Base-by-base conservation (phyloP, 768 basidiomycete species). In the Hygrocybe punicea region DNA sequence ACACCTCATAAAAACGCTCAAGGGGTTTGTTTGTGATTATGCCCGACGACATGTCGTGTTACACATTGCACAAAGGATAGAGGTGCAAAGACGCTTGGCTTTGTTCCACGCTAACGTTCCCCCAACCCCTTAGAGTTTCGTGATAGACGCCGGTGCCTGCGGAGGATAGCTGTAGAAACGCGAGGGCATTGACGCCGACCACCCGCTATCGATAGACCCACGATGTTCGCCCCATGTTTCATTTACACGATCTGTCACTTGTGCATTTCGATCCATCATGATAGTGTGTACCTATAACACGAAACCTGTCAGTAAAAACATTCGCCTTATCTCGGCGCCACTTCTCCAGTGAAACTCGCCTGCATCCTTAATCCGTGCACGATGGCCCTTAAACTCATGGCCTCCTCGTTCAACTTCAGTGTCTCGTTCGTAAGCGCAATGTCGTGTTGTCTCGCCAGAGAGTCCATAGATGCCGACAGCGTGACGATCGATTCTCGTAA, bases 341-440 rank as follows among this genome's bases (percentile, higher is more conserved):
- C 46, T 24, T 42, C 36, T 34, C 24, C 52, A 40, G 42, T 17
- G 40, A 11, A 24, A 71, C 80, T 11, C 55, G 89, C 85, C 81
- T 91, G 90, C 78, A 92, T 87, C 54, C 90, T 78, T 46, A 93
- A 68, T 2, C 89, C 90, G 60, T 91, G 87, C 42, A 91, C 76
- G 51, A 78, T 83, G 21, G 81, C 86, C 51, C 86, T 79, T 49
- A 93, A 64, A 19, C 84, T 82, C 62, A 83, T 81, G 33, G 89
- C 76, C 66, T 93, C 90, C 62, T 93, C 90, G 44, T 82, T 84
- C 58, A 86, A 71, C 59, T 89, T 75, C 65, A 88, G 76, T 46
- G 81, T 81, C 69, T 93, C 90, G 61, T 89, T 87, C 23, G 49
- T 39, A 3, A 58, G 51, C 39, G 83, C 81, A 62, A 90, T 82